These are phyloP conservation scores for Wallemia hederae DNA, from an alignment of 1,284 basidiomycete species.

Conservation along the genomic window DNA sequence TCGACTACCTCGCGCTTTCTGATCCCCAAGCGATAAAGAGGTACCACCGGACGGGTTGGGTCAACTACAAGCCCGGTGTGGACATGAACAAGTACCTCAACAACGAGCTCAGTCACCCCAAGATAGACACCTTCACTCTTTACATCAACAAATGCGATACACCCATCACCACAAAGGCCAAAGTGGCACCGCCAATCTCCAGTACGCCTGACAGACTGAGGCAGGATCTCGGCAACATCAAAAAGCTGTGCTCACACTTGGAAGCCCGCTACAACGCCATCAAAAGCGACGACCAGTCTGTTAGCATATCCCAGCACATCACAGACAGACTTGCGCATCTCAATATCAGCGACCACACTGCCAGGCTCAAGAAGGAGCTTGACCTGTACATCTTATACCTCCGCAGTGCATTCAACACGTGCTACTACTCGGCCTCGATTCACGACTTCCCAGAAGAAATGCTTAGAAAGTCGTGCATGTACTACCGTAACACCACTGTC, in stretches of 20 bases:
- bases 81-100: constrained; percentile 28
- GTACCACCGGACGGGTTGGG: constrained; percentile 74
- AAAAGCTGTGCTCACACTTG: constrained; percentile 33
- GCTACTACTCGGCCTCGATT: constrained; percentile 80
- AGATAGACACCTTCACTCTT: constrained; percentile 79
- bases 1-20: constrained; percentile 47
- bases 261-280: constrained; percentile 22
- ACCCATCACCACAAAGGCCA: constrained; percentile 43
- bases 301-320: constrained; percentile 7
- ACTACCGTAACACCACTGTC: constrained; percentile 19
- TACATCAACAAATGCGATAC: constrained; percentile 56
- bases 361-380: constrained; percentile 36
- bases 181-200: constrained; percentile 48
- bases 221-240: constrained; percentile 45
- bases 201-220: constrained; percentile 43
- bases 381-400: constrained; percentile 62
- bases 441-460: constrained; percentile 78
- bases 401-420: constrained; percentile 55
- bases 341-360: neutral
- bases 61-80: constrained; percentile 49
- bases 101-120: constrained; percentile 3
- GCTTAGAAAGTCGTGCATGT: constrained; percentile 40
- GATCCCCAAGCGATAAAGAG: constrained; percentile 67
- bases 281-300: constrained; percentile 14
- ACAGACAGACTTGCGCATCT: constrained; percentile 6